Conservation (phyloP, 2,329 filamentous ascomycete species). For the Gnomoniopsis sp. region DNA sequence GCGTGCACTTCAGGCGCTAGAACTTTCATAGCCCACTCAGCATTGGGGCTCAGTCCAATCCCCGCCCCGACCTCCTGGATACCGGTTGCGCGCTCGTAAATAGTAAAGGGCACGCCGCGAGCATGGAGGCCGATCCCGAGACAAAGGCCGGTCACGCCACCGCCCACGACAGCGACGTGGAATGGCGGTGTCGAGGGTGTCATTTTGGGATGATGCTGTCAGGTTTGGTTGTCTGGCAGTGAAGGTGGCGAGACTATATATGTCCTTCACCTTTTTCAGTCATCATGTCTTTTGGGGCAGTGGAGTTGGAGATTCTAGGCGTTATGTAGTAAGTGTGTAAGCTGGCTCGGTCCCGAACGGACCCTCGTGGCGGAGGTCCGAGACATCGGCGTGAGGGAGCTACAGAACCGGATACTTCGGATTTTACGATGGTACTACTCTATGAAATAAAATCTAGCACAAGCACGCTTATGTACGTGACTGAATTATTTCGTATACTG, state of each 20-base stretch:
- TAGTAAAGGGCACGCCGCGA: slow-evolving; percentile 37
- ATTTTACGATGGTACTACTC: too few relatives aligned
- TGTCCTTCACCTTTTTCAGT: not conserved
- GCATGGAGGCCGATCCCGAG: slow-evolving; percentile 44
- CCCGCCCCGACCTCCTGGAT: slow-evolving; percentile 49
- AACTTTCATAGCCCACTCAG: slow-evolving; percentile 40
- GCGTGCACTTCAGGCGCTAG: slow-evolving; percentile 35
- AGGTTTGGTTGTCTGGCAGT: not conserved
- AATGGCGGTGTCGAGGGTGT: slow-evolving; percentile 1
- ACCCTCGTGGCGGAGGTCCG: slow-evolving; percentile 6
- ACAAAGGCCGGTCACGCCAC: slow-evolving; percentile 47
- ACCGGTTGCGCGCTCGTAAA: slow-evolving; percentile 43
- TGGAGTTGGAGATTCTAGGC: not conserved
- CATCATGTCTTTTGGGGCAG: not conserved
- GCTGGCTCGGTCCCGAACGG: not conserved
- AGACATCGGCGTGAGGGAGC: not conserved
- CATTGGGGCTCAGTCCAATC: slow-evolving; percentile 50
- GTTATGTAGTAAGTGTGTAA: not conserved
- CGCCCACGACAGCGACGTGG: slow-evolving; percentile 46
- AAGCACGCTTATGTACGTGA: too few relatives aligned
- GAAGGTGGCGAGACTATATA: not conserved
- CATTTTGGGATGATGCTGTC: not conserved
- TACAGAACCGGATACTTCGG: too few relatives aligned
- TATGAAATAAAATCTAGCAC: too few relatives aligned
- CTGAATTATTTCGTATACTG: too few relatives aligned